Conservation (phyloP, 768 basidiomycete genomes). For the Russula lepida region DNA sequence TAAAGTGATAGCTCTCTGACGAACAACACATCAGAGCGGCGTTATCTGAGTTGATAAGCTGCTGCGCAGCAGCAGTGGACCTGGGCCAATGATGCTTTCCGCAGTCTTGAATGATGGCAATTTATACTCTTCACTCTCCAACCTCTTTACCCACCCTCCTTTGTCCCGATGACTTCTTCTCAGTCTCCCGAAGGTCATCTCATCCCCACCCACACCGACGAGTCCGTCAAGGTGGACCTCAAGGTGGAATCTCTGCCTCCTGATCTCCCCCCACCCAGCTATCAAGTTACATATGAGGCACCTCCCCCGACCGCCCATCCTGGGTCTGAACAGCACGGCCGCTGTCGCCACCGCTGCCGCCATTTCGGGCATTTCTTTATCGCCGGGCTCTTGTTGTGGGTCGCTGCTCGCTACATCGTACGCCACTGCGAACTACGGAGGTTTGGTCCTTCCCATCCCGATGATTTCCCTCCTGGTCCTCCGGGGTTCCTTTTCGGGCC, state of each 20-base stretch:
- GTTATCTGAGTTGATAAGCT: no score
- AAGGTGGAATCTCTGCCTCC: not conserved
- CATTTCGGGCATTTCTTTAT: constrained; percentile 2
- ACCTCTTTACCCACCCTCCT: not conserved
- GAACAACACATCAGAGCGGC: no score
- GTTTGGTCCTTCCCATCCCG: not conserved
- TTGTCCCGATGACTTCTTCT: not conserved
- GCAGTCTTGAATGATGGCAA: not conserved
- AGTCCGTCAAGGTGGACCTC: not conserved
- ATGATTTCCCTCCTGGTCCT: not conserved
- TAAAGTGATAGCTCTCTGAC: no score
- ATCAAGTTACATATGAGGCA: not conserved
- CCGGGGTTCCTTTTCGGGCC: not conserved
- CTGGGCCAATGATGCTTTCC: not conserved
- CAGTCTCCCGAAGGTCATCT: not conserved
- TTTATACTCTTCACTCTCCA: not conserved
- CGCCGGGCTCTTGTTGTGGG: not conserved
- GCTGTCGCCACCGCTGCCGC: not conserved
- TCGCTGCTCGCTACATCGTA: not conserved
- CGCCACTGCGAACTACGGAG: not conserved
- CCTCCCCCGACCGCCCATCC: not conserved
- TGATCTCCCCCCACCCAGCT: constrained; percentile 1
- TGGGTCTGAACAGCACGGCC: not conserved
- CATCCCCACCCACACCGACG: not conserved
- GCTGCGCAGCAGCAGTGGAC: no score